Evolutionary conservation across 192 early-diverging fungal species (phyloP).

Genomic region (Backusella psychrophila): DNA sequence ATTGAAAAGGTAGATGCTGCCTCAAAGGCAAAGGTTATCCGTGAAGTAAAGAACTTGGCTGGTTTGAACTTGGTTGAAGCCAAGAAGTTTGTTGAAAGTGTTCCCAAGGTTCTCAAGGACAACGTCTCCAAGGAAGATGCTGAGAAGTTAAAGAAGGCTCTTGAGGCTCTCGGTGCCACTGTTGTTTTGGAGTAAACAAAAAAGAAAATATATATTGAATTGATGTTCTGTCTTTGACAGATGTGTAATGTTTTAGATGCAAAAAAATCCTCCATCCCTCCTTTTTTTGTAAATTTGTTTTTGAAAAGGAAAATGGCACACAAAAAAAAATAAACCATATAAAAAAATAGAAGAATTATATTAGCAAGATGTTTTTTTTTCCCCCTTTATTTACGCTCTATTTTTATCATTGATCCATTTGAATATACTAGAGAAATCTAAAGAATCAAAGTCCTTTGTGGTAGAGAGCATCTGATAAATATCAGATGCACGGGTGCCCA

Average conservation of each 20-base stretch:
- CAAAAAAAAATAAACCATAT: background rate
- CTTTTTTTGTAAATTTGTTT: conserved; percentile 8
- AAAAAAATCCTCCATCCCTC: background rate
- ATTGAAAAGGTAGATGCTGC: conserved; percentile 93
- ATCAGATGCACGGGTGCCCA: conserved; percentile 77
- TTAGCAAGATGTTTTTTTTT: background rate
- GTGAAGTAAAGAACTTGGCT: conserved; percentile 95
- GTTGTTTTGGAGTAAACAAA: conserved; percentile 85
- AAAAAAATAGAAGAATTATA: conserved; percentile 7
- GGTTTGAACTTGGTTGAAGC: conserved; percentile 97
- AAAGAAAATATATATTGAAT: background rate
- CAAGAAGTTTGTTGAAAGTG: conserved; percentile 99
- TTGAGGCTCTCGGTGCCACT: conserved; percentile 92
- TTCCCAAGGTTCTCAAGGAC: conserved; percentile 95
- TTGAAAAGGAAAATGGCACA: background rate
- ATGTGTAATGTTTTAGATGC: conserved; percentile 1
- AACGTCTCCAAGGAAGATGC: conserved; percentile 90
- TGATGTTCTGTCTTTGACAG: background rate
- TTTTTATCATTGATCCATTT: conserved; percentile 1
- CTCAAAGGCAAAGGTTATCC: conserved; percentile 96
- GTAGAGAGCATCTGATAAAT: conserved; percentile 77
- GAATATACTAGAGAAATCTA: conserved; percentile 86
- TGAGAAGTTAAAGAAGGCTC: conserved; percentile 93
- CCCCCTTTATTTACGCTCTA: background rate
- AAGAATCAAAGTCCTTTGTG: conserved; percentile 61